Base-by-base conservation (phyloP, 305 asterid genomes). In the Stenogyne calaminthoides region DNA sequence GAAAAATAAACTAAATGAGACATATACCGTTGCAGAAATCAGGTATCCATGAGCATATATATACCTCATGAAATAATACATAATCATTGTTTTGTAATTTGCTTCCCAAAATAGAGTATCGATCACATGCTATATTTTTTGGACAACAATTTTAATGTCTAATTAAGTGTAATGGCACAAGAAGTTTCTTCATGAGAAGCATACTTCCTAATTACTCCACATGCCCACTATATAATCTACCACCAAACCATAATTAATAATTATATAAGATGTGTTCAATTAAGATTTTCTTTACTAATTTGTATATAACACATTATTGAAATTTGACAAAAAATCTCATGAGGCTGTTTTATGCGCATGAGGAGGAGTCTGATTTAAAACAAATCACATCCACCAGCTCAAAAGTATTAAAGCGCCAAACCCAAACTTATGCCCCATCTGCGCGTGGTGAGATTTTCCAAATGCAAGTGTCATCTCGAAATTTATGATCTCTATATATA, bases 131-230 rank as follows among this genome's bases (percentile, higher is more conserved):
- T 22, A 25, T 19, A 40, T 5, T 6, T 75, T 60, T 52, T 63
- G 36, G 49, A 11, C 49, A 25, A 14, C 59, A 29, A 3, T 68
- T 37, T 36, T 49, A 4, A 61, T 60, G 22, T 51, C 58, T 47
- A 46, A 59, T 47, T 47, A 66, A 25, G 61, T 18, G 66, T 66
- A 74, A 55, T 55, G 57, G 62, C 29, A 67, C 69, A 25, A 67
- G 34, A 58, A 9, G 11, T 25, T 32, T 49, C 29, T 39, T 57
- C 36, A 57, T 44, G 14, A 59, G 69, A 74, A 27, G 52, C 72
- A 51, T 68, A 67, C 19, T 74, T 64, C 57, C 8, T 52, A 14
- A 14, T 8, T 42, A 42, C 16, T 42, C 73, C n/a, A 66, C 51
- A 55, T 64, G 15, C 29, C 29, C 29, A 25, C 52, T 6, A 6